A percentile compares a stretch with the other conserved stretches of the same genome.
These are phyloP conservation scores for Trichoderma aggressivum DNA, from an alignment of 2,329 filamentous ascomycete species.

Conservation along the genomic window DNA sequence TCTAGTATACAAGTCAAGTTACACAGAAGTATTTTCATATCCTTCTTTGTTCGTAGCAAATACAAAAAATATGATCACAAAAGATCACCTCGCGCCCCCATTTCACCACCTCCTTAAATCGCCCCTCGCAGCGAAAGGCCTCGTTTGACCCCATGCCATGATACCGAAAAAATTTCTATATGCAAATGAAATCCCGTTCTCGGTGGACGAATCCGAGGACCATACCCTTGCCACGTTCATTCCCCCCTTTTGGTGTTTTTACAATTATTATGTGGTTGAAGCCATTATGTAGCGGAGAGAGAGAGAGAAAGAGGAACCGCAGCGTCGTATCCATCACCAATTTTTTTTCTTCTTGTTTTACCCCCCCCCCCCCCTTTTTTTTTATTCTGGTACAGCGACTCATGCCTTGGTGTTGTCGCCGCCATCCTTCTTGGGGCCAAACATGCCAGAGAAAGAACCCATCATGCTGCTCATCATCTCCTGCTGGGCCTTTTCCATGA, in stretches of 20 bases:
- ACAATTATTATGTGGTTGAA: conserved; percentile 13
- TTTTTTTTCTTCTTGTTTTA: not conserved
- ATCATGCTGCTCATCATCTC: conserved; percentile 93
- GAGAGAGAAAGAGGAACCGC: not conserved
- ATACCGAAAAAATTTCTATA: conserved; percentile 14
- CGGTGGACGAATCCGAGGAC: not conserved
- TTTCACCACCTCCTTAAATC: not conserved
- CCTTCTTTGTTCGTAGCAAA: conserved; percentile 3
- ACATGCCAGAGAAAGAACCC: conserved; percentile 55
- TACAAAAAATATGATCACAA: not conserved
- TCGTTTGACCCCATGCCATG: conserved; percentile 5
- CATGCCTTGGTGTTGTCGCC: conserved; percentile 22
- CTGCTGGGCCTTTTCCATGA: conserved; percentile 84
- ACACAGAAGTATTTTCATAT: conserved; percentile 8
- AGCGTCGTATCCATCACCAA: not conserved
- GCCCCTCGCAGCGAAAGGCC: not conserved
- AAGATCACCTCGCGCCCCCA: not conserved
- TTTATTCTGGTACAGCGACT: not conserved
- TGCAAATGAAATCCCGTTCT: conserved; percentile 14
- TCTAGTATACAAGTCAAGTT: conserved; percentile 20
- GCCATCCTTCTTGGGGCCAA: conserved; percentile 23
- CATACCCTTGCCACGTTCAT: not conserved
- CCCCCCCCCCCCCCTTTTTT: no score
- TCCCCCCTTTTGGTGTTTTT: conserved; percentile 13
- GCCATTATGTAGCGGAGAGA: conserved; percentile 19